Evolutionary conservation across 2,329 filamentous ascomycete species (phyloP).

Genomic region (Aspergillus sp.): DNA sequence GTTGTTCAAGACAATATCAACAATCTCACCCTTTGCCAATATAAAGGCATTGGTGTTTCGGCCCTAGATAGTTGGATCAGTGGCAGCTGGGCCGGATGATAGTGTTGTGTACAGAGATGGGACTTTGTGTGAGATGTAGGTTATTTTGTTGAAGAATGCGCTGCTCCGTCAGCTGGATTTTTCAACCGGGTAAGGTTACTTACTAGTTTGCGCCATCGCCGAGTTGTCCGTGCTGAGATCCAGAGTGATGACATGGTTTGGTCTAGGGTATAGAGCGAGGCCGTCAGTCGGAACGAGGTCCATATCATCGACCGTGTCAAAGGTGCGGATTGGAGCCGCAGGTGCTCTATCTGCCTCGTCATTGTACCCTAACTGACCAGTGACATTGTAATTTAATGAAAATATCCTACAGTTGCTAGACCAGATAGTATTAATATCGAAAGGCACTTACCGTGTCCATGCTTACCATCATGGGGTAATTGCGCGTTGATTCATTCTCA

Average conservation of each 20-base stretch:
- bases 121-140: conserved; percentile 73
- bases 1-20: too few species aligned
- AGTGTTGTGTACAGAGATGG: conserved; percentile 77
- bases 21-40: too few species aligned
- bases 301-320: conserved; percentile 64
- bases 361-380: conserved; percentile 58
- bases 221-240: conserved; percentile 43
- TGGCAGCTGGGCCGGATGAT: conserved; percentile 59
- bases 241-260: conserved; percentile 14
- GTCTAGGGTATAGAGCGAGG: conserved; percentile 10
- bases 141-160: conserved; percentile 76
- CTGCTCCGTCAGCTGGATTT: conserved; percentile 26
- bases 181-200: conserved; percentile 37
- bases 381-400: conserved; percentile 57
- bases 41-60: conserved; percentile 67
- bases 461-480: conserved; percentile 63
- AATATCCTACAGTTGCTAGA: conserved; percentile 53
- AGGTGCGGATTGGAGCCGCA: conserved; percentile 61
- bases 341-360: conserved; percentile 45
- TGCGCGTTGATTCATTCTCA: conserved; percentile 62
- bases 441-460: too few species aligned
- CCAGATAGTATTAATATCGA: neutral
- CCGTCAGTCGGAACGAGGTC: conserved; percentile 48
- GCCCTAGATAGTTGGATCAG: conserved; percentile 65
- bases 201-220: conserved; percentile 45